Percentiles rank a stretch among this genome's conserved stretches.
Conservation (phyloP, 352 stramenopile genomes). For the Achlya hypogyna region DNA sequence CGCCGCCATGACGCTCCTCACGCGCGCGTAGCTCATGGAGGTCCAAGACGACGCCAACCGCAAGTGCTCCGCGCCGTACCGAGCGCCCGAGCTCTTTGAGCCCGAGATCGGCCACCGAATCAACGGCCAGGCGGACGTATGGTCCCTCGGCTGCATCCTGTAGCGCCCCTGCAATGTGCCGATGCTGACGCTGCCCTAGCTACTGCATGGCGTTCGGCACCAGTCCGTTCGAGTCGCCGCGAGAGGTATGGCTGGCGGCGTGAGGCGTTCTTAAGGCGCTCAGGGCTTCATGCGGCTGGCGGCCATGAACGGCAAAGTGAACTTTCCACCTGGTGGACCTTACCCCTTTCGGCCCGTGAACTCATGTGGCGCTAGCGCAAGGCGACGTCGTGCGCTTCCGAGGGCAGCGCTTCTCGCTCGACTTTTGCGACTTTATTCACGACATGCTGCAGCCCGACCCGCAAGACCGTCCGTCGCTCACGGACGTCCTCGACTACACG, state of each 20-base stretch:
- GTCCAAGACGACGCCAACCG: constrained; percentile 70
- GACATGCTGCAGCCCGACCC: constrained; percentile 81
- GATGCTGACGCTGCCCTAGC: constrained; percentile 22
- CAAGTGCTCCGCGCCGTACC: constrained; percentile 76
- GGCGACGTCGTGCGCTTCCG: constrained; percentile 48
- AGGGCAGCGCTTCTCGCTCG: constrained; percentile 51
- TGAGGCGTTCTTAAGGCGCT: not conserved
- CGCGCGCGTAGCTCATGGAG: constrained; percentile 41
- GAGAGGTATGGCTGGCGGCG: constrained; percentile 32
- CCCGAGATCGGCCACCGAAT: constrained; percentile 46
- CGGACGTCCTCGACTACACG: constrained; percentile 75
- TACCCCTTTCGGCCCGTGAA: not conserved
- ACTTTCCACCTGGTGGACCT: constrained; percentile 50
- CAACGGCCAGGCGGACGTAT: constrained; percentile 77
- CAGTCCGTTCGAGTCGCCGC: constrained; percentile 69
- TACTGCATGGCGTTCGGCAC: constrained; percentile 81
- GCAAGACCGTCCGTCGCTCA: constrained; percentile 62
- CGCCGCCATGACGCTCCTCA: not conserved
- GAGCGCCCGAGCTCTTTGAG: constrained; percentile 79
- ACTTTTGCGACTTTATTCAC: constrained; percentile 83
- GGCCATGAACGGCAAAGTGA: constrained; percentile 64
- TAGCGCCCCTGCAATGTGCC: constrained; percentile 25
- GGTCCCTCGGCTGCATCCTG: constrained; percentile 76
- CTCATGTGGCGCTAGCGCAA: constrained; percentile 34
- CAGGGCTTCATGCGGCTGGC: constrained; percentile 80